Evolutionary conservation across 345 rosid species (phyloP).

Genomic region (Anacardium occidentale): DNA sequence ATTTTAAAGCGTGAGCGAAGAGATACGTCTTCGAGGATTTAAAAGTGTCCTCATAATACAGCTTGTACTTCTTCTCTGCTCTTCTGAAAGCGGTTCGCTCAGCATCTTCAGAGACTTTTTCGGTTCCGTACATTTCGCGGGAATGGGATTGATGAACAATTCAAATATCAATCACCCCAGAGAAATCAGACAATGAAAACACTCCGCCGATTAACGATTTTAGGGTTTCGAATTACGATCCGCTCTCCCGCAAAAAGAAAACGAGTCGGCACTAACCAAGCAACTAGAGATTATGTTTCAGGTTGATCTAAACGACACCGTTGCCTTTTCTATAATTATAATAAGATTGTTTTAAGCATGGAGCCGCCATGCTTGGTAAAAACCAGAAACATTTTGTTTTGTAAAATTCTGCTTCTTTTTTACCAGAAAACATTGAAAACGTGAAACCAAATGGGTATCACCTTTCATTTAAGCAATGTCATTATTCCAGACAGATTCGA

Average conservation of each 20-base stretch:
- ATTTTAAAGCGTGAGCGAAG: slow-evolving; percentile 1
- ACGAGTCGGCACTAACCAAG: too few species aligned
- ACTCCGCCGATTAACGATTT: slow-evolving; percentile 8
- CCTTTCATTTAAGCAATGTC: too few species aligned
- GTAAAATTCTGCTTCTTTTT: too few species aligned
- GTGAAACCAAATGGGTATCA: too few species aligned
- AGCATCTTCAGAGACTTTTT: slow-evolving; percentile 46
- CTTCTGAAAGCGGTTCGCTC: slow-evolving; percentile 73
- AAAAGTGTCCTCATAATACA: slow-evolving; percentile 58
- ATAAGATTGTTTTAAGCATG: too few species aligned
- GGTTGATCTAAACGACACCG: too few species aligned
- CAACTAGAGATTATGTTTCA: too few species aligned
- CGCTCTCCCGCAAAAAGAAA: neutral
- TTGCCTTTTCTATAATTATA: too few species aligned
- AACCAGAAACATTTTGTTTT: too few species aligned
- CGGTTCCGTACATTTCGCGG: slow-evolving; percentile 60
- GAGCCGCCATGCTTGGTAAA: too few species aligned
- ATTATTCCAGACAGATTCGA: too few species aligned
- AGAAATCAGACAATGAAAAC: neutral
- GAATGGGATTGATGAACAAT: neutral
- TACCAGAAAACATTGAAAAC: too few species aligned
- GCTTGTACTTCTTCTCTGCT: slow-evolving; percentile 93
- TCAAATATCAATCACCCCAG: neutral
- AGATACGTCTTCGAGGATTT: slow-evolving; percentile 65
- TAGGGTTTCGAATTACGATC: slow-evolving; percentile 21